These are phyloP conservation scores for Raddia distichophylla DNA, from an alignment of 176 grass and related monocot species.

Conservation along the genomic window DNA sequence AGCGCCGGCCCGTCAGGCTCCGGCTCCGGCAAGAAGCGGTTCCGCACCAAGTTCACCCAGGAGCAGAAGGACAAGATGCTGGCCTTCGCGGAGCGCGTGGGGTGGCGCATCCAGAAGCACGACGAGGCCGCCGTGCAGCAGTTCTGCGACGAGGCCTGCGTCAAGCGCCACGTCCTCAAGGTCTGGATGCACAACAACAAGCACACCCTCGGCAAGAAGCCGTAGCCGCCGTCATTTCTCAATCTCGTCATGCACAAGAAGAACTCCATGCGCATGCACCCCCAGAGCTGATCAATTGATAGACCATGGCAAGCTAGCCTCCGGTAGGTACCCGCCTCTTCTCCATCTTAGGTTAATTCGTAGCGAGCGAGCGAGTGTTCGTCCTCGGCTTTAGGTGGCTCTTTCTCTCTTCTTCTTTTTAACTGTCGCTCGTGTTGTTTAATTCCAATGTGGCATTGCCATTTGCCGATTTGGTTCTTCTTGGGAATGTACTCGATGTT, in stretches of 20 bases:
- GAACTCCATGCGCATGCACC: neutral
- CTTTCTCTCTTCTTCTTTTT: neutral
- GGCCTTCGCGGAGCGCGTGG: slow-evolving; percentile 82
- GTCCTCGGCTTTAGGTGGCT: slow-evolving; percentile 44
- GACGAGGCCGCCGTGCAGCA: slow-evolving; percentile 86
- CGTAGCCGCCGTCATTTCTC: slow-evolving; percentile 8
- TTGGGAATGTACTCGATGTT: slow-evolving; percentile 40
- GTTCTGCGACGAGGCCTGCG: slow-evolving; percentile 83
- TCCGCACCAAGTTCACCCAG: slow-evolving; percentile 89
- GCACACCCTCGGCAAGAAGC: slow-evolving; percentile 93
- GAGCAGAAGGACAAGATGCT: slow-evolving; percentile 98
- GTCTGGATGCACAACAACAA: slow-evolving; percentile 99
- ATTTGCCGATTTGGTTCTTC: slow-evolving; percentile 48
- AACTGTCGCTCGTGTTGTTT: slow-evolving; percentile 36
- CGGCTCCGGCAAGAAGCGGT: slow-evolving; percentile 75
- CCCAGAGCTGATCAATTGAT: slow-evolving; percentile 13
- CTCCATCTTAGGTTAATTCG: slow-evolving; percentile 41
- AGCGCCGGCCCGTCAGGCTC: slow-evolving; percentile 46
- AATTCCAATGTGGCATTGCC: slow-evolving; percentile 40
- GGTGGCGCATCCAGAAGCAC: slow-evolving; percentile 96
- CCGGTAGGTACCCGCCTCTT: slow-evolving; percentile 41
- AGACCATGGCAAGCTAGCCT: slow-evolving; percentile 5
- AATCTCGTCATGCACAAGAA: neutral
- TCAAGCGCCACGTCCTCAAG: slow-evolving; percentile 92
- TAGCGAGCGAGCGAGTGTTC: slow-evolving; percentile 37